Evolutionary conservation across 192 early-diverging fungal genomes (phyloP).

Genomic region (Spinellus fusiger): DNA sequence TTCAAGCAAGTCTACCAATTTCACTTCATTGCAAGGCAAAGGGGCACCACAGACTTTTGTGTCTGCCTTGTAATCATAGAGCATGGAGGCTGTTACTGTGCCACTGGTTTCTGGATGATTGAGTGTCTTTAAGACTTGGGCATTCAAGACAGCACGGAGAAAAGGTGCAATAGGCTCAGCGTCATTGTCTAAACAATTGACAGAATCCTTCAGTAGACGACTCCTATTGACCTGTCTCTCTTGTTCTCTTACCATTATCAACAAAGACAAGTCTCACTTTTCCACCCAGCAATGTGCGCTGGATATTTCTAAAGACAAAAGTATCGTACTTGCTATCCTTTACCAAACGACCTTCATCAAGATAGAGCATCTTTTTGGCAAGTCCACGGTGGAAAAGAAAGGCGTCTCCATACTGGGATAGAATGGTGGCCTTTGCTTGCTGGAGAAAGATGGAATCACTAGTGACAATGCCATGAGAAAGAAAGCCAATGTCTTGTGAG

Average conservation of each 20-base stretch:
- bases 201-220: background rate
- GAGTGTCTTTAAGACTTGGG: constrained; percentile 55
- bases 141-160: constrained; percentile 54
- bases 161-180: constrained; percentile 25
- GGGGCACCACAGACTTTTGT: constrained; percentile 54
- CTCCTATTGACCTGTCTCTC: background rate
- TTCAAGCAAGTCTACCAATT: constrained; percentile 72
- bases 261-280: constrained; percentile 23
- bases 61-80: constrained; percentile 43
- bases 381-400: constrained; percentile 35
- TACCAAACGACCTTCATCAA: constrained; percentile 33
- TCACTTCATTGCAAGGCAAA: constrained; percentile 63
- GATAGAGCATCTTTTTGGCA: constrained; percentile 20
- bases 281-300: constrained; percentile 35
- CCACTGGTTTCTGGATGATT: constrained; percentile 30
- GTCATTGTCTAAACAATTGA: constrained; percentile 6
- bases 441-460: constrained; percentile 26
- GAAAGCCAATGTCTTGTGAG: background rate
- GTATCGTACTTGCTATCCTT: constrained; percentile 36
- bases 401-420: constrained; percentile 24
- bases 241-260: constrained; percentile 19
- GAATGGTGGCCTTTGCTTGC: constrained; percentile 24
- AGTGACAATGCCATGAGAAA: background rate
- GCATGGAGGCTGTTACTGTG: constrained; percentile 29
- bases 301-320: constrained; percentile 39